Evolutionary conservation across 257 asterid species (phyloP).

Genomic region (Solanum phureja): DNA sequence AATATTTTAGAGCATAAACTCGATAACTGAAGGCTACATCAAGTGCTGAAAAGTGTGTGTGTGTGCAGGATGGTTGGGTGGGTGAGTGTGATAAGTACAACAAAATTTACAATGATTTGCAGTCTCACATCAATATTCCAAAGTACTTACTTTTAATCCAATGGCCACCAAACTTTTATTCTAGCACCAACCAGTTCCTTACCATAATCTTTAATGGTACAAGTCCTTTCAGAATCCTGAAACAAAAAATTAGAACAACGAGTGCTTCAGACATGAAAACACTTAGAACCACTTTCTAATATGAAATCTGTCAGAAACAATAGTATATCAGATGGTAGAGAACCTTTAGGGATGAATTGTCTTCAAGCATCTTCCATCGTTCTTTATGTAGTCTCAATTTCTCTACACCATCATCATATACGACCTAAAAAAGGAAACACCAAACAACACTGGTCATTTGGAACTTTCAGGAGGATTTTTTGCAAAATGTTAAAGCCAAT

Average conservation of each 20-base stretch:
- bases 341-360: conserved; percentile 14
- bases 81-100: neutral
- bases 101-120: neutral
- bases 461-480: neutral
- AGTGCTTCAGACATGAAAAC: neutral
- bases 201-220: conserved; percentile 15
- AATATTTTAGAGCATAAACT: neutral
- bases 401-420: conserved; percentile 35
- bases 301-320: neutral
- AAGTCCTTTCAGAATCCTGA: conserved; percentile 14
- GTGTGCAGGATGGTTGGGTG: neutral
- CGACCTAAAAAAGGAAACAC: conserved; percentile 22
- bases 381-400: conserved; percentile 30
- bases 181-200: conserved; percentile 37
- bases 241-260: neutral
- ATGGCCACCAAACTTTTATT: conserved; percentile 49
- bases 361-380: conserved; percentile 25
- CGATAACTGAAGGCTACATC: neutral
- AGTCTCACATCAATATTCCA: neutral
- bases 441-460: neutral
- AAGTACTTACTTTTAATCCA: conserved; percentile 28
- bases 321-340: neutral
- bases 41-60: neutral
- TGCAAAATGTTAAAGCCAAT: neutral
- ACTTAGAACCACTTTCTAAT: neutral